Percentiles rank a stretch among this genome's conserved stretches.
These are phyloP conservation scores for Naganishia onofrii DNA, from an alignment of 768 basidiomycete genomes.

Conservation along the genomic window DNA sequence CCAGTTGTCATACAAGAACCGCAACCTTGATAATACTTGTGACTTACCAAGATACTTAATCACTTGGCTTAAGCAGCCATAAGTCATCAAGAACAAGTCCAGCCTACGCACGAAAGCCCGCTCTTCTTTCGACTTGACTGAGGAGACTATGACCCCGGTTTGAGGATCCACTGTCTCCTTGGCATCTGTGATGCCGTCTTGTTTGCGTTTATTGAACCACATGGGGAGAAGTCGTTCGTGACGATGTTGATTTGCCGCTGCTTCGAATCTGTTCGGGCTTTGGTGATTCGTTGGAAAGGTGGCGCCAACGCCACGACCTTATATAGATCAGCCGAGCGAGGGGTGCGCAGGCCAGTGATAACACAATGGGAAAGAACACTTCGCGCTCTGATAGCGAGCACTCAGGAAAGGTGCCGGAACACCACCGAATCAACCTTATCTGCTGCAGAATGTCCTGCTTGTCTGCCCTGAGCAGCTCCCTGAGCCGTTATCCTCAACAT, in stretches of 20 bases:
- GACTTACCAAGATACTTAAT: constrained; percentile 44
- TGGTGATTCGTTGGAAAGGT: not conserved
- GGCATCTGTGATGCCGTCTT: not conserved
- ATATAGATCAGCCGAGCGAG: no score
- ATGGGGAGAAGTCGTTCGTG: not conserved
- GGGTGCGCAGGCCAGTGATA: no score
- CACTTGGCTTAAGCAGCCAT: constrained; percentile 36
- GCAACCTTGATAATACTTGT: not conserved
- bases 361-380: no score
- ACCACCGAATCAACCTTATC: no score
- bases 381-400: no score
- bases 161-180: constrained; percentile 7
- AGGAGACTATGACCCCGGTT: not conserved
- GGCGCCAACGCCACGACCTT: no score
- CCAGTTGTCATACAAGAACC: not conserved
- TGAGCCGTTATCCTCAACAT: no score
- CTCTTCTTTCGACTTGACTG: constrained; percentile 16
- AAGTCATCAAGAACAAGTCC: constrained; percentile 39
- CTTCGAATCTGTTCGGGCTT: not conserved
- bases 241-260: not conserved
- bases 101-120: constrained; percentile 35
- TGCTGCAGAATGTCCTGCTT: no score
- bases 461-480: no score
- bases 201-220: constrained; percentile 6
- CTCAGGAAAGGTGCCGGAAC: no score